Evolutionary conservation across 768 basidiomycete genomes (phyloP).

Genomic region (Piloderma croceum): DNA sequence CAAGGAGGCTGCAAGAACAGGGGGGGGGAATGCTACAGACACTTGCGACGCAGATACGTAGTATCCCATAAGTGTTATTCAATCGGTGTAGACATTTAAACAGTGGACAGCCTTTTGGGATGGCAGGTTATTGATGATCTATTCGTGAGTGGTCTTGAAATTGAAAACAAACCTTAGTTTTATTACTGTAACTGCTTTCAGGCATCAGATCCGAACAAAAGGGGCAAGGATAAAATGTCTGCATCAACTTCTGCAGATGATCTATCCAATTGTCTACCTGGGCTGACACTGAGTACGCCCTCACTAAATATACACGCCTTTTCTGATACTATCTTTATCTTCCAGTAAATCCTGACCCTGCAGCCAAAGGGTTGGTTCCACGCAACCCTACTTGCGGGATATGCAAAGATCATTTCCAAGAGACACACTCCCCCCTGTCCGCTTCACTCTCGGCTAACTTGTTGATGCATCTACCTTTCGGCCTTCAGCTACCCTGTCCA

Average conservation of each 20-base stretch:
- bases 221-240: constrained; percentile 24
- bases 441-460: constrained; percentile 31
- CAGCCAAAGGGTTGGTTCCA: constrained; percentile 11
- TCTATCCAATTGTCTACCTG: no score
- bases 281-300: no score
- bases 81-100: not conserved
- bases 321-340: constrained; percentile 7
- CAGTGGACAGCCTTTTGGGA: constrained; percentile 21
- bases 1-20: constrained; percentile 26
- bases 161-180: not conserved
- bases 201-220: constrained; percentile 25
- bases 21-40: constrained; percentile 24
- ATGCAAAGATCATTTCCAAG: constrained; percentile 33
- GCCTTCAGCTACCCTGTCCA: no score
- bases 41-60: constrained; percentile 24
- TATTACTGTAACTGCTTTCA: constrained; percentile 4
- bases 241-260: no score
- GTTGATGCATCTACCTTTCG: constrained; percentile 28
- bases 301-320: not conserved
- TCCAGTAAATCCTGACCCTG: not conserved
- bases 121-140: constrained; percentile 21
- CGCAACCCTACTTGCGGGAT: constrained; percentile 30
- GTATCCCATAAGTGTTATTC: constrained; percentile 20
- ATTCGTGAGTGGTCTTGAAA: constrained; percentile 16
- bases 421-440: constrained; percentile 26